Base-by-base conservation (phyloP, 805 yeast genomes). In the Kuraishia molischiana region DNA sequence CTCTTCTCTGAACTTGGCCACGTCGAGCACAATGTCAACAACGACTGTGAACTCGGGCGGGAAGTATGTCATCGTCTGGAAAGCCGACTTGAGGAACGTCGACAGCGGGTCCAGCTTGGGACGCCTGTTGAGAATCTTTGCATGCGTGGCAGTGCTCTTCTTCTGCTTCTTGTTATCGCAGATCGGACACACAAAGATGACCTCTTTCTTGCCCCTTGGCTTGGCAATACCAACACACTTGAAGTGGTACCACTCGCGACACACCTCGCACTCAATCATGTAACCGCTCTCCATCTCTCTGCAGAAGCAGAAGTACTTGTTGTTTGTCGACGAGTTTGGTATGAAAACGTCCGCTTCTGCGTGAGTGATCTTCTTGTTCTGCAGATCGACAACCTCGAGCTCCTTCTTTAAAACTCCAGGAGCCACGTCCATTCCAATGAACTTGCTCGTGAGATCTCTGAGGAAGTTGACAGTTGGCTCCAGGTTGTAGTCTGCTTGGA, bases 231-330 rank as follows among this genome's bases (percentile, higher is more conserved):
- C 67, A 32, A 80, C 61, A 54, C 89, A 81, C 13, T 55, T 56
- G 34, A 70, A 67, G 50, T 81, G 89, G 49, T 73, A 81, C 87
- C 87, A 79, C 47, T 79, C 85, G 38, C 69, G 63, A 53, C 90
- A 82, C 14, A 53, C 56, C 44, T 79, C 87, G 57, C 89, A 81
- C 41, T 74, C 81, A 33, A 79, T 72, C 84, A 79, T 79, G 0
- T 72, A 67, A 5, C 83, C 70, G 46, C 67, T 54, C 46, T 79
- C 89, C 19, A 56, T 55, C 35, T 69, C 71, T 34, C 86, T 65
- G 53, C 90, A 81, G 39, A 77, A 58, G 50, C 89, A 81, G 49
- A 74, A 79, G 18, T 40, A 46, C 8, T 40, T 26, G 31, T 29
- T 35, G 3, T 35, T 28, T 14, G 31, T 28, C 31, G 17, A 28